phyloP scores from a whole-genome alignment of 768 basidiomycete genomes.

The Leucocoprinus birnbaumii region DNA sequence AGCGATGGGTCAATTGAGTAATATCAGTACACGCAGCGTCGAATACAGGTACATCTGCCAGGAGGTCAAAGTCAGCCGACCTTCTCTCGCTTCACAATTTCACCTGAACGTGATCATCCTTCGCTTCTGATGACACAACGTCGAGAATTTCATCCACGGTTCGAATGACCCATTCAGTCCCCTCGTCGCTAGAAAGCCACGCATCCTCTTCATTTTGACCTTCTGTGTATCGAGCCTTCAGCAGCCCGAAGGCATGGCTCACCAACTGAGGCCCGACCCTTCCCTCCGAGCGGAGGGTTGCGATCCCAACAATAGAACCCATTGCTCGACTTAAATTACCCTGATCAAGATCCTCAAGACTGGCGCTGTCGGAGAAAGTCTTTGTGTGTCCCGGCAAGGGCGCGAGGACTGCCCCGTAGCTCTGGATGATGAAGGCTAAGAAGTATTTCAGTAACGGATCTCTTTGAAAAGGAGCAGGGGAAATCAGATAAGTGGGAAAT shows the following conservation, averaged over 20 bases:
- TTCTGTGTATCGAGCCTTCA: conserved; percentile 71
- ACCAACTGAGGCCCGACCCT: conserved; percentile 84
- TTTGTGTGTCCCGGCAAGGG: conserved; percentile 63
- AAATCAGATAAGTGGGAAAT: conserved; percentile 9
- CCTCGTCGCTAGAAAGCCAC: conserved; percentile 84
- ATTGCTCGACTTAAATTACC: conserved; percentile 84
- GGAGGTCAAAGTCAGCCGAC: conserved; percentile 36
- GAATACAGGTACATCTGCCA: conserved; percentile 27
- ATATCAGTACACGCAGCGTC: conserved; percentile 38
- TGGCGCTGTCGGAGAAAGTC: conserved; percentile 36
- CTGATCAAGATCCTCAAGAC: conserved; percentile 53
- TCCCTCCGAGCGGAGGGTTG: conserved; percentile 81
- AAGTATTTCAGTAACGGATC: conserved; percentile 18
- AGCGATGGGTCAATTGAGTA: conserved; percentile 22
- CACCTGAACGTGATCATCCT: conserved; percentile 44
- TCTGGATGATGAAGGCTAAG: conserved; percentile 83
- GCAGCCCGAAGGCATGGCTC: conserved; percentile 87
- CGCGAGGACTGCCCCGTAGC: conserved; percentile 75
- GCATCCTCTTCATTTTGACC: conserved; percentile 65
- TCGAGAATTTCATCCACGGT: conserved; percentile 80
- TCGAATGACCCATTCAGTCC: conserved; percentile 85
- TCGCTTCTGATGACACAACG: conserved; percentile 53
- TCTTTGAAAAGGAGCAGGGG: conserved; percentile 7
- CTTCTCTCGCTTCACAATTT: conserved; percentile 50
- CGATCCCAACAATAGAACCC: conserved; percentile 82